A percentile compares a stretch with the other conserved stretches of the same genome.
These are phyloP conservation scores for Naganishia friedmannii DNA, from an alignment of 768 basidiomycete species.

Conservation along the genomic window DNA sequence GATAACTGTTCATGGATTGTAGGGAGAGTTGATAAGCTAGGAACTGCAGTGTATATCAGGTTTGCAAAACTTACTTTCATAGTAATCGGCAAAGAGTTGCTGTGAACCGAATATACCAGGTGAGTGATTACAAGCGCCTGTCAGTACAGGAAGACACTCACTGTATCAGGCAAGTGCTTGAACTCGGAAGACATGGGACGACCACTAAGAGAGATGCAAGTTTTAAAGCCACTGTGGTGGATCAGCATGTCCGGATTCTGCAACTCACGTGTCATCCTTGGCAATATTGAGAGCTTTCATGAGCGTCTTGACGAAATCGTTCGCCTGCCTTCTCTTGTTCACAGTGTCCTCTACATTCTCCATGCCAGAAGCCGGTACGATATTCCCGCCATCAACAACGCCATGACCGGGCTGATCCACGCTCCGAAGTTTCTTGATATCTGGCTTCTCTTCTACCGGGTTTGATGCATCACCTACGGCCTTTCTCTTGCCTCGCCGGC, in stretches of 20 bases:
- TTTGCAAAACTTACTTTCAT: neutral
- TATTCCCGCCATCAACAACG: neutral
- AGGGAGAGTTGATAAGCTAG: no score
- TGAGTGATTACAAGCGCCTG: neutral
- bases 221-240: neutral
- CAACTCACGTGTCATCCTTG: slow-evolving; percentile 21
- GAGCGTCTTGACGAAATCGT: slow-evolving; percentile 11
- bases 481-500: slow-evolving; percentile 10
- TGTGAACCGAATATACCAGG: neutral
- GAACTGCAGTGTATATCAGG: neutral
- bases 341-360: neutral
- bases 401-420: neutral
- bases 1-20: neutral
- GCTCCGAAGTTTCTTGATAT: slow-evolving; percentile 11
- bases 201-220: neutral
- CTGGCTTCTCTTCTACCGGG: slow-evolving; percentile 1
- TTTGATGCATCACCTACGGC: neutral
- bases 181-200: slow-evolving; percentile 10
- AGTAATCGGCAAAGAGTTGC: slow-evolving; percentile 16
- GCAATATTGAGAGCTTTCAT: slow-evolving; percentile 14
- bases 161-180: slow-evolving; percentile 12
- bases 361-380: no score
- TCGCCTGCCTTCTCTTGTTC: slow-evolving; percentile 6
- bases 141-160: neutral
- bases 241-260: neutral